These are phyloP conservation scores for Diaporthe sp. DNA, from an alignment of 2,329 filamentous ascomycete genomes.

Conservation along the genomic window DNA sequence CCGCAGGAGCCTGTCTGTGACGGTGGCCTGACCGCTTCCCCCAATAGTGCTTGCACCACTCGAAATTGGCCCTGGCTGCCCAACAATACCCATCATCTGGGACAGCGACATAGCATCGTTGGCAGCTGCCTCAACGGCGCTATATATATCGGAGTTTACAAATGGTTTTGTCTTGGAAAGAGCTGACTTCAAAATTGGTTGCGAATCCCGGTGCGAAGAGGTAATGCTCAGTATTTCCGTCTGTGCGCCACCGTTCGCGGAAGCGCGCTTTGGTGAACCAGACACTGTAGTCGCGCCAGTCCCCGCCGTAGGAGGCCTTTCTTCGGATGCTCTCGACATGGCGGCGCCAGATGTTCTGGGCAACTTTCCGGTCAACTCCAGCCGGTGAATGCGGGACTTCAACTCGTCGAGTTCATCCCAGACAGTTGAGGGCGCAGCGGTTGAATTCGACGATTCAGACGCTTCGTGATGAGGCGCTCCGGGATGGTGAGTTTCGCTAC, in stretches of 20 bases:
- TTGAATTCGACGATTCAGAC: constrained; percentile 89
- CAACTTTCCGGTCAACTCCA: constrained; percentile 90
- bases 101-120: constrained; percentile 85
- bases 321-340: constrained; percentile 79
- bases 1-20: constrained; percentile 86
- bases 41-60: constrained; percentile 75
- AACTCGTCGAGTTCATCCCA: constrained; percentile 98
- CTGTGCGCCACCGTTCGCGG: constrained; percentile 60
- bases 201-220: constrained; percentile 67
- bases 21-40: constrained; percentile 55
- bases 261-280: constrained; percentile 83
- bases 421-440: constrained; percentile 89
- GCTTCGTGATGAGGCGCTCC: constrained; percentile 68
- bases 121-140: constrained; percentile 83
- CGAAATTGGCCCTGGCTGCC: constrained; percentile 76
- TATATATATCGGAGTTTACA: constrained; percentile 79
- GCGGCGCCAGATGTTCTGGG: constrained; percentile 86
- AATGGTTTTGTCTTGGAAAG: constrained; percentile 81
- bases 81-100: constrained; percentile 80
- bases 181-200: constrained; percentile 85
- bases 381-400: constrained; percentile 90
- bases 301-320: constrained; percentile 89
- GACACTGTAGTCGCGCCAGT: constrained; percentile 93
- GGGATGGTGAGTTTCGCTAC: constrained; percentile 52
- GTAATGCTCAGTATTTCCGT: constrained; percentile 54